Evolutionary conservation across 306 rosid genomes (phyloP).

Genomic region (Coriaria nepalensis): DNA sequence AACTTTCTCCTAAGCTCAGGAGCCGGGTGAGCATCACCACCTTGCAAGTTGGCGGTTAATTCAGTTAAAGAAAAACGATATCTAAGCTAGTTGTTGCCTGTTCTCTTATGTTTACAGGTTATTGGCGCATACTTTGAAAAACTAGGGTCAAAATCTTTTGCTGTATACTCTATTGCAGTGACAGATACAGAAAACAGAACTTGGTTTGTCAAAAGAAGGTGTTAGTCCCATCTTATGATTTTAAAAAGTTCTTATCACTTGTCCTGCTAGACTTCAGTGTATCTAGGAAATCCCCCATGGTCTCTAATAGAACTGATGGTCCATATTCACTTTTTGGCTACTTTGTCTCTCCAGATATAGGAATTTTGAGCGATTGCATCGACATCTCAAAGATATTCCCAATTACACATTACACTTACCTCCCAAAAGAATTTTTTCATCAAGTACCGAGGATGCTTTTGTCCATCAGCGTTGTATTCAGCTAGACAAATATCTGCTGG

Average conservation of each 20-base stretch:
- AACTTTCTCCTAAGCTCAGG: constrained; percentile 62
- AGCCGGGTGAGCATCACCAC: constrained; percentile 61
- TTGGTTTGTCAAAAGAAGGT: constrained; percentile 98
- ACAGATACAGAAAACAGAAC: constrained; percentile 71
- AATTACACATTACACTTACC: constrained; percentile 78
- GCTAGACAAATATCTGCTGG: constrained; percentile 91
- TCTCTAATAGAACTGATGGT: constrained; percentile 2
- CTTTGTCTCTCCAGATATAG: constrained; percentile 48
- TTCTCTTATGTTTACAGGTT: constrained; percentile 41
- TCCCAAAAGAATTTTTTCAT: constrained; percentile 96
- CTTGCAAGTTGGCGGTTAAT: constrained; percentile 9
- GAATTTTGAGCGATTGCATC: constrained; percentile 88
- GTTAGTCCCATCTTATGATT: constrained; percentile 15
- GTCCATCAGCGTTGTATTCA: constrained; percentile 97
- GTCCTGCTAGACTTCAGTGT: not conserved
- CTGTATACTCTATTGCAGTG: constrained; percentile 89
- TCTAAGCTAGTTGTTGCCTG: constrained; percentile 18
- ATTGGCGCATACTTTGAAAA: constrained; percentile 94
- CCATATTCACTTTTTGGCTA: constrained; percentile 8
- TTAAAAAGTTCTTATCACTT: not conserved
- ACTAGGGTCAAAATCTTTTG: constrained; percentile 78
- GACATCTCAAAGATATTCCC: constrained; percentile 87
- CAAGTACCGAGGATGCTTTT: constrained; percentile 96
- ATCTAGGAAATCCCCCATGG: constrained; percentile 3
- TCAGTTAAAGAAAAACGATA: not conserved